These are phyloP conservation scores for Iris macrosiphon DNA, from an alignment of 106 monocot genomes.

Conservation along the genomic window DNA sequence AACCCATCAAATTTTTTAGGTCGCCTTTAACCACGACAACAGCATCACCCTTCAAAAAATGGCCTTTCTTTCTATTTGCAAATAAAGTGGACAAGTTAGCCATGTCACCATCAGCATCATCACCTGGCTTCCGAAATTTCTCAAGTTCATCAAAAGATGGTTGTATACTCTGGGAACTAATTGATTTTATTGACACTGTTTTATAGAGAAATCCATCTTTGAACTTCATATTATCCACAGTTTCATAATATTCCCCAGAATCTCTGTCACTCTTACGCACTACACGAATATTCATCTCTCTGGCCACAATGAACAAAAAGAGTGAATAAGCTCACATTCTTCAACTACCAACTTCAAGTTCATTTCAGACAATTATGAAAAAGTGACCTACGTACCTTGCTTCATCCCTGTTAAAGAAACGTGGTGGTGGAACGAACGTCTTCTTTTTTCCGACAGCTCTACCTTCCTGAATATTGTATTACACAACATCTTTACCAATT, in stretches of 20 bases:
- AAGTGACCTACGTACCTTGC: constrained; percentile 45
- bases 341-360: not conserved
- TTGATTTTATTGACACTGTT: constrained; percentile 77
- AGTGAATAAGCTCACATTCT: not conserved
- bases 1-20: constrained; percentile 89
- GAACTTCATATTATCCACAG: constrained; percentile 79
- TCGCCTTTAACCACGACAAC: constrained; percentile 89
- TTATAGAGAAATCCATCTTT: constrained; percentile 95
- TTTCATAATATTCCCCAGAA: constrained; percentile 75
- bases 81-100: constrained; percentile 83
- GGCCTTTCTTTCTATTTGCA: constrained; percentile 96
- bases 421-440: constrained; percentile 83
- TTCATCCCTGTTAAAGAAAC: constrained; percentile 92
- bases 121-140: constrained; percentile 87
- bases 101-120: constrained; percentile 73
- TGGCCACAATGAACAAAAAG: constrained; percentile 16
- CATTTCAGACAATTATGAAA: not conserved
- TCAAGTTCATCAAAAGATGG: constrained; percentile 97
- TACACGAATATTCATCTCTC: constrained; percentile 88
- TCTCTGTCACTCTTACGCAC: constrained; percentile 65
- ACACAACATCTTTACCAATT: not conserved
- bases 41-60: constrained; percentile 97
- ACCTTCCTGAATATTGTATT: constrained; percentile 51
- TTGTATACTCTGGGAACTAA: constrained; percentile 67
- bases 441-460: constrained; percentile 75